phyloP scores from a whole-genome alignment of 2,329 filamentous ascomycete genomes.

The Beauveria sp. region DNA sequence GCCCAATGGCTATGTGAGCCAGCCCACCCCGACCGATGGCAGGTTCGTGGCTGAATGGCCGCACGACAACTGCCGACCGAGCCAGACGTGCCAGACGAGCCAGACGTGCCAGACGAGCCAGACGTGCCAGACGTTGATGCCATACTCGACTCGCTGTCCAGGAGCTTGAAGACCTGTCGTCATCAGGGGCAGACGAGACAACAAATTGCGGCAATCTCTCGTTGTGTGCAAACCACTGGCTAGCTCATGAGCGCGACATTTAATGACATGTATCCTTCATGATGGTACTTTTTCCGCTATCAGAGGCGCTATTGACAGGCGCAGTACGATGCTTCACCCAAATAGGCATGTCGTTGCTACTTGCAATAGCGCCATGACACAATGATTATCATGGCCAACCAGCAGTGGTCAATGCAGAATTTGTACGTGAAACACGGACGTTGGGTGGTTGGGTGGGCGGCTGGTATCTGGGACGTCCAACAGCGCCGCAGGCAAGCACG shows the following conservation, averaged over 20 bases:
- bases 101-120: no score
- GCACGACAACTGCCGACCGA: background rate
- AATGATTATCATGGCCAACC: background rate
- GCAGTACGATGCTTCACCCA: background rate
- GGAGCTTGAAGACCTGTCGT: background rate
- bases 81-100: background rate
- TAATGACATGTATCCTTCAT: background rate
- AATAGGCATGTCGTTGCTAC: background rate
- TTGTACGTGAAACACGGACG: background rate
- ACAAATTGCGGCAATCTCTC: no score
- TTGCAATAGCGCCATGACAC: background rate
- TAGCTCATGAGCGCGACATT: no score
- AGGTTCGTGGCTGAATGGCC: background rate
- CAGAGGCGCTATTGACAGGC: background rate
- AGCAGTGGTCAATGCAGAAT: background rate
- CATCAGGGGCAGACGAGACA: background rate
- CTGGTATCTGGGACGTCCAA: no score
- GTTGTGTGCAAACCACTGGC: no score
- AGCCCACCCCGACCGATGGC: background rate
- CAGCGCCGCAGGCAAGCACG: constrained; percentile 24
- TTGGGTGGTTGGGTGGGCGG: background rate
- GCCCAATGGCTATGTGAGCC: no score
- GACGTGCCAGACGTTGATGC: background rate
- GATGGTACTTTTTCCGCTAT: background rate
- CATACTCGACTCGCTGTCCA: background rate